Base-by-base conservation (phyloP, 768 basidiomycete genomes). In the Lactarius vividus region DNA sequence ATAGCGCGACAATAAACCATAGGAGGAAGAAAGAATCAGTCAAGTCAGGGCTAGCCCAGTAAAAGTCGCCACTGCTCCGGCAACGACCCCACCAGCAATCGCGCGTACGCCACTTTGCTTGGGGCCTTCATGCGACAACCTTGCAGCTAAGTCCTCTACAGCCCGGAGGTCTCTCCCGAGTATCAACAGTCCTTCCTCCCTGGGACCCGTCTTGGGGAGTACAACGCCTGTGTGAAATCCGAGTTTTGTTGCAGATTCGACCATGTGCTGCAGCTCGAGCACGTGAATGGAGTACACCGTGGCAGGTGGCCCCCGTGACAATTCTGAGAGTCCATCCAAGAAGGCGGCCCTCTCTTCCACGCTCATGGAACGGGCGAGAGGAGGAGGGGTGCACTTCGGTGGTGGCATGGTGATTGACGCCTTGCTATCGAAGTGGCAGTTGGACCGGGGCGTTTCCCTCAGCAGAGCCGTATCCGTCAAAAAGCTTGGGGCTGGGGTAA, bases 1-100 rank as follows among this genome's bases (percentile, higher is more conserved):
- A 46, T 13, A 26, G 46, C 39, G 55, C 37, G 55, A 57, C 18
- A 16, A 67, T 65, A 59, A 64, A 40, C 35, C 29, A 23, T 33
- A n/a, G 7, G 29, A 56, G 29, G 23, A n/a, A 31, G 3, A 31
- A 16, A n/a, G n/a, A 16, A 18, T 5, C 6, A 39, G 1, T 70
- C 53, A 70, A 11, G 68, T 49, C 20, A 69, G 26, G n/a, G 68
- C 70, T 13, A 70, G 52, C 28, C 70, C 70, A 6, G 70, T 66
- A 39, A 70, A 66, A 6, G 70, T 70, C 18, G 68, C 70, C 23
- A 70, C 68, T 35, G 70, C 70, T 29, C 70, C 70, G 5, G 61
- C 70, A 9, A 70, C 64, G 10, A 57, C 64, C 3, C 70, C 70
- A 37, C 68, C 62, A 16, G 68, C 70, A 31, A 62, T 57, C 4